Evolutionary conservation across 345 rosid species (phyloP), one percentile per base, ranked within the genome.

Genomic region (Rhodomyrtus tomentosa): DNA sequence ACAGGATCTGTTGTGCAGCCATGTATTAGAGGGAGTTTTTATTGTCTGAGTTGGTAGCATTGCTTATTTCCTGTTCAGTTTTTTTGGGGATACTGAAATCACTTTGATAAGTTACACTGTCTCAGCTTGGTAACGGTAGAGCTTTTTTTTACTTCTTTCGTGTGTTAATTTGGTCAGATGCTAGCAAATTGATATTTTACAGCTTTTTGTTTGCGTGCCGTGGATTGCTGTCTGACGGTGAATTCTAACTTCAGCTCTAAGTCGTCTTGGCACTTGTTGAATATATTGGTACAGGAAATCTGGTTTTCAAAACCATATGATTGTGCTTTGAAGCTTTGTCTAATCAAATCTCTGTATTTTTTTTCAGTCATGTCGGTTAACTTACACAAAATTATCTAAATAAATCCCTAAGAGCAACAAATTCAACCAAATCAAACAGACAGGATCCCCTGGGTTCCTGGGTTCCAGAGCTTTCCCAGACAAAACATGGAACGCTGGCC

Each of bases 1-100:
- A n/a, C n/a, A 55, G 36, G 32, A 11, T 50, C 53, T 80, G 81
- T 73, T 49, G 82, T 84, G 88, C 88, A 87, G 86, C 79, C 6
- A 18, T 68, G 45, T 68, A 68, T 36, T 68, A 68, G 79, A 45
- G 79, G 36, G 79, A 68, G 79, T 25, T 9, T 68, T 9, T 36
- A 36, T 36, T 36, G 5, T 68, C 25, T 18, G 25, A 9, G 21
- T 68, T 18, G 36, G 79, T 20, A 36, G 79, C 13, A 36, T 36
- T 18, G 36, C 45, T 42, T 20, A 36, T 68, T 68, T 32, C 79
- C 36, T 68, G 24, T 40, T 3, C 5, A 2, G 3, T 38, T 40
- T 40, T 68, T 68, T 68, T 36, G 45, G 79, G 74, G 79, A 24
- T 36, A 68, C 79, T 6, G 3, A 36, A 36, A 36, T 68, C 45